phyloP scores from a whole-genome alignment of 352 stramenopile species.

The Peronospora destructor region DNA sequence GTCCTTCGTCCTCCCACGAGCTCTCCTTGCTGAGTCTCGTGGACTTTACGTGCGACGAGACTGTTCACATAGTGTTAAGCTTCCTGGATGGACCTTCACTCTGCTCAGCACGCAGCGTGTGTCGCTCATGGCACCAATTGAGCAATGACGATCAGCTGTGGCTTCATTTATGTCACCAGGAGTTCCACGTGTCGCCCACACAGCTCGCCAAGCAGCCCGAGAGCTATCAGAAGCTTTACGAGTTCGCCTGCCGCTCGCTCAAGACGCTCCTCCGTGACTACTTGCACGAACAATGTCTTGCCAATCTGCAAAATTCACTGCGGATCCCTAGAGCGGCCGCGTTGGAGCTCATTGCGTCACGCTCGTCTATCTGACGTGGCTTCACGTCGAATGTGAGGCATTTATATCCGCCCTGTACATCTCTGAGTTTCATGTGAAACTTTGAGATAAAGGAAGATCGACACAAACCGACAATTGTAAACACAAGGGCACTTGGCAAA shows the following conservation, averaged over 20 bases:
- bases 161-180: conserved; percentile 53
- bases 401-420: neutral
- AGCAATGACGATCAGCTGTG: conserved; percentile 56
- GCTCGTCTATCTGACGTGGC: conserved; percentile 15
- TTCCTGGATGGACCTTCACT: conserved; percentile 71
- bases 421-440: conserved; percentile 5
- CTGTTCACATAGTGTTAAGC: conserved; percentile 48
- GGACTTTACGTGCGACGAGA: conserved; percentile 74
- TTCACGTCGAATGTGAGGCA: conserved; percentile 4
- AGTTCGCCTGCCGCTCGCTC: conserved; percentile 63
- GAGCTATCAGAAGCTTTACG: conserved; percentile 72
- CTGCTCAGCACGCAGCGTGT: conserved; percentile 46
- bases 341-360: conserved; percentile 44
- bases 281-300: conserved; percentile 71
- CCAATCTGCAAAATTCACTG: conserved; percentile 64
- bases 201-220: conserved; percentile 52
- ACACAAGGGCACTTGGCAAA: neutral
- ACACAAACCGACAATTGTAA: conserved; percentile 4
- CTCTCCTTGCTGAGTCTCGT: conserved; percentile 32
- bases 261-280: conserved; percentile 70
- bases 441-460: neutral
- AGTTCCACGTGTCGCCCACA: conserved; percentile 72
- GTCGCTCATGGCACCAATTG: conserved; percentile 45
- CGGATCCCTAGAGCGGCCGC: conserved; percentile 55
- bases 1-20: conserved; percentile 15